A percentile compares a stretch with the other conserved stretches of the same genome.
Conservation (phyloP, 1,284 basidiomycete genomes). For the Puccinia coronata region DNA sequence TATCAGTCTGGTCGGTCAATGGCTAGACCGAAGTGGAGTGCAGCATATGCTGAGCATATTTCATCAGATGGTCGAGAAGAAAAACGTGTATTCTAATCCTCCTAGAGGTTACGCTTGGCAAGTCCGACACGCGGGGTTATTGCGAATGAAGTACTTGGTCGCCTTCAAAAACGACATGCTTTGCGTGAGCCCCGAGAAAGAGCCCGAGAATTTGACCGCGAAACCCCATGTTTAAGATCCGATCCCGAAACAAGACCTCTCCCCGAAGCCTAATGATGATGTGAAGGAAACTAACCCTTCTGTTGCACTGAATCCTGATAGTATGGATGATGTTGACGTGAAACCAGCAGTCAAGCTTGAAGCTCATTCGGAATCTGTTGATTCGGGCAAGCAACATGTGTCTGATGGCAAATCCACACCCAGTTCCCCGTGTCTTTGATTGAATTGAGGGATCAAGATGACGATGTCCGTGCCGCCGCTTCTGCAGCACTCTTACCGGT, state of each 20-base stretch:
- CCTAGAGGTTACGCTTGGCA: slow-evolving; percentile 80
- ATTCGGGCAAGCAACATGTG: not conserved
- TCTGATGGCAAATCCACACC: slow-evolving; percentile 41
- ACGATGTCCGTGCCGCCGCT: slow-evolving; percentile 94
- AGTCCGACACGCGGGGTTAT: slow-evolving; percentile 90
- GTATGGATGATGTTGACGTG: slow-evolving; percentile 55
- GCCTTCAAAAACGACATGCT: slow-evolving; percentile 85
- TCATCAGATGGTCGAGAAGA: slow-evolving; percentile 84
- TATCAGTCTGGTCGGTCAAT: slow-evolving; percentile 80
- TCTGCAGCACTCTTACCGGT: slow-evolving; percentile 88
- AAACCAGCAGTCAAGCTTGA: slow-evolving; percentile 48
- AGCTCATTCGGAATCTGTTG: not conserved
- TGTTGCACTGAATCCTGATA: slow-evolving; percentile 53
- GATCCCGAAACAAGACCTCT: slow-evolving; percentile 30
- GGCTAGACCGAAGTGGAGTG: slow-evolving; percentile 68
- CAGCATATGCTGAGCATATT: slow-evolving; percentile 78
- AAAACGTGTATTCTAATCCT: slow-evolving; percentile 70
- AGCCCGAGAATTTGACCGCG: not conserved
- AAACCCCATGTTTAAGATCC: not conserved
- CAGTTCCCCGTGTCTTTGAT: slow-evolving; percentile 50
- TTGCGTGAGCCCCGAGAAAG: slow-evolving; percentile 57
- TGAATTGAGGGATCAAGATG: slow-evolving; percentile 85
- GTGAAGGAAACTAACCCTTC: slow-evolving; percentile 56
- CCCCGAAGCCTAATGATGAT: slow-evolving; percentile 52
- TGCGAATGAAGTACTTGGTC: slow-evolving; percentile 97